A percentile compares a stretch with the other conserved stretches of the same genome.
Evolutionary conservation across 2,329 filamentous ascomycete genomes (phyloP).

Genomic region (Pseudogymnoascus sp.): DNA sequence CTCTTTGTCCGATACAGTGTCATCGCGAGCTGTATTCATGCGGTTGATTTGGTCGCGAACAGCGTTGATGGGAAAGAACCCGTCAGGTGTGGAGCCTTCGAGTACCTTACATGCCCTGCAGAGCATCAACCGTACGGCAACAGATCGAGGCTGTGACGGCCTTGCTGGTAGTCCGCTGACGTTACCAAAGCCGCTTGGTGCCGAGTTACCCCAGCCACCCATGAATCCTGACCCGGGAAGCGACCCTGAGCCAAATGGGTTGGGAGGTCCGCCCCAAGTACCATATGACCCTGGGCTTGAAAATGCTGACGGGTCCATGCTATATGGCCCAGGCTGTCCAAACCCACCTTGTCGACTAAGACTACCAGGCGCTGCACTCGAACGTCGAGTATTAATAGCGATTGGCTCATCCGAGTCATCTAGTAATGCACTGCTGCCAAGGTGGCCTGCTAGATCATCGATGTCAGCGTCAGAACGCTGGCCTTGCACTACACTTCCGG

Average conservation of each 20-base stretch:
- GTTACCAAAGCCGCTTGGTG: conserved; percentile 40
- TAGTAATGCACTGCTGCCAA: conserved; percentile 85
- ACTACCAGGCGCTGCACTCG: conserved; percentile 23
- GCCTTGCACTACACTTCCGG: conserved; percentile 60
- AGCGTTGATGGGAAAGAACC: conserved; percentile 60
- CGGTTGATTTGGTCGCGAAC: conserved; percentile 57
- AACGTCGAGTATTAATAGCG: conserved; percentile 29
- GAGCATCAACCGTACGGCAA: conserved; percentile 64
- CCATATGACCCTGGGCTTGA: conserved; percentile 24
- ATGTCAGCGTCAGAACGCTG: conserved; percentile 47
- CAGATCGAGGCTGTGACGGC: conserved; percentile 52
- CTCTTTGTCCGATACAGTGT: conserved; percentile 50
- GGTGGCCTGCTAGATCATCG: conserved; percentile 66
- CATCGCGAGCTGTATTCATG: conserved; percentile 42
- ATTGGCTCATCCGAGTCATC: conserved; percentile 59
- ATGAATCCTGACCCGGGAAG: conserved; percentile 24
- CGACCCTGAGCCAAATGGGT: conserved; percentile 27
- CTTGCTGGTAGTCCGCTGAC: conserved; percentile 33
- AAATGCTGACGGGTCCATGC: conserved; percentile 24
- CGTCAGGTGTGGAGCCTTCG: conserved; percentile 41
- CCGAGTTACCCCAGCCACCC: conserved; percentile 22
- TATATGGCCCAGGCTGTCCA: conserved; percentile 21
- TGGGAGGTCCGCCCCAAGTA: conserved; percentile 28
- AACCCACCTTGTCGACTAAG: conserved; percentile 22
- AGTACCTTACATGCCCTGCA: conserved; percentile 69